phyloP scores from a whole-genome alignment of 2,329 filamentous ascomycete genomes.

The Ceratocystis destructans region DNA sequence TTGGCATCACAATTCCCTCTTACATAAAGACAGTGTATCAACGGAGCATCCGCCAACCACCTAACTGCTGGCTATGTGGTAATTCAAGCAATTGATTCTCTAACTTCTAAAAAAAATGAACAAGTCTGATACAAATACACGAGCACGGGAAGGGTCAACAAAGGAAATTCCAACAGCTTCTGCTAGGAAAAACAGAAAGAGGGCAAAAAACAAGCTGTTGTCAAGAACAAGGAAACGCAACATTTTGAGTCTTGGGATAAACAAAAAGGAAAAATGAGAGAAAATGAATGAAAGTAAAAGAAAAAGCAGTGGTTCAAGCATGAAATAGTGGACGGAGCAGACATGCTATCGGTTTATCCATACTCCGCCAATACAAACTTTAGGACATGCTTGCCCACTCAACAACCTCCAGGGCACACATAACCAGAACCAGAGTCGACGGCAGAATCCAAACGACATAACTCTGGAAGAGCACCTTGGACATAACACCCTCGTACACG shows the following conservation, averaged over 20 bases:
- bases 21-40: background rate
- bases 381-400: constrained; percentile 55
- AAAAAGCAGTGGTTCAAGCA: background rate
- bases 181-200: background rate
- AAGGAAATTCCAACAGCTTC: too few relatives aligned
- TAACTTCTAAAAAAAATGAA: constrained; percentile 7
- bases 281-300: background rate
- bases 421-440: constrained; percentile 77
- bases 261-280: background rate
- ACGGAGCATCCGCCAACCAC: too few relatives aligned
- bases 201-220: background rate
- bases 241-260: background rate
- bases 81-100: background rate
- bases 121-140: constrained; percentile 5
- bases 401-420: constrained; percentile 82
- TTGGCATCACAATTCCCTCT: background rate
- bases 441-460: constrained; percentile 84
- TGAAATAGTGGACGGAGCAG: background rate
- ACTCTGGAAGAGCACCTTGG: constrained; percentile 83
- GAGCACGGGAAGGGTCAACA: background rate
- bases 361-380: background rate
- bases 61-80: background rate
- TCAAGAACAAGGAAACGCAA: background rate
- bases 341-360: background rate
- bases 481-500: constrained; percentile 92